Conservation (phyloP, 441 rosid genomes). For the Populus trichocarpa region DNA sequence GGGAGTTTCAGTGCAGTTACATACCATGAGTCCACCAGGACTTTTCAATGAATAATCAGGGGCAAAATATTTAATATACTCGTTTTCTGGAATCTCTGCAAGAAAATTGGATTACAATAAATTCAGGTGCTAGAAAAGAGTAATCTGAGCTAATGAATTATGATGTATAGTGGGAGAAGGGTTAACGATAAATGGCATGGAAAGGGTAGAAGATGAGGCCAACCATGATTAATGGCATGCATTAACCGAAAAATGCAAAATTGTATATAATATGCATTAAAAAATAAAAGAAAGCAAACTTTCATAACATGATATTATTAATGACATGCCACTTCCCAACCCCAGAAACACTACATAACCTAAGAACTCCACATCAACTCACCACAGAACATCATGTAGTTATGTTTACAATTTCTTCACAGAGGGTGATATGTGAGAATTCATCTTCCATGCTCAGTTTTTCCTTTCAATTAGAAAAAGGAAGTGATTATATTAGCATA, state of each 20-base stretch:
- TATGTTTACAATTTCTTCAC: background rate
- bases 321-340: background rate
- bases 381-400: background rate
- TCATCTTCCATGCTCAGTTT: background rate
- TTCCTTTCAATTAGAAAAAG: background rate
- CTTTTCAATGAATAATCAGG: slow-evolving; percentile 86
- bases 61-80: slow-evolving; percentile 78
- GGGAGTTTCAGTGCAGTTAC: slow-evolving; percentile 16
- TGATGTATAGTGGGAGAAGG: background rate
- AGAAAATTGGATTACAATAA: background rate
- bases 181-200: background rate
- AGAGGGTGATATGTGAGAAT: background rate
- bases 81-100: slow-evolving; percentile 95
- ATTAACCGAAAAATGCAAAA: background rate
- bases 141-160: background rate
- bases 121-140: background rate
- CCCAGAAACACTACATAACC: background rate
- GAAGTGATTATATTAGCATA: slow-evolving; percentile 24
- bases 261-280: background rate
- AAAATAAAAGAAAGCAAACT: background rate
- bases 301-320: background rate
- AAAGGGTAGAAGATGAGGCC: background rate
- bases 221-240: background rate
- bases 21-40: slow-evolving; percentile 79
- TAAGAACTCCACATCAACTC: background rate